Evolutionary conservation across 768 basidiomycete genomes (phyloP), one percentile per base, ranked within the genome.

Genomic region (Psilocybe sp.): DNA sequence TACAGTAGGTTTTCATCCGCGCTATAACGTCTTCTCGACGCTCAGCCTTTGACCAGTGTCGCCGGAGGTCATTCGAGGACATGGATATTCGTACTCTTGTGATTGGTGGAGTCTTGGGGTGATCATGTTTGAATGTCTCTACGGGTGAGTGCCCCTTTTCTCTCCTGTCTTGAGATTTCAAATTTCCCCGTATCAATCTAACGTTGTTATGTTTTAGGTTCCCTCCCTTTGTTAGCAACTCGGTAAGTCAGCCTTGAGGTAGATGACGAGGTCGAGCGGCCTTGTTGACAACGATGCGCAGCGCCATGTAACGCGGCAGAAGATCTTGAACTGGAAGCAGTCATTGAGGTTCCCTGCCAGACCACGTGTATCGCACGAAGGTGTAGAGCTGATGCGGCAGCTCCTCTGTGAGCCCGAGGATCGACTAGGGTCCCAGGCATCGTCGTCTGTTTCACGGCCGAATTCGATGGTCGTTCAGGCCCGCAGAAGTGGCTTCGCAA

Each of bases 71-170:
- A 91, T 93, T 63, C 82, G 89, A 58, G 89, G 89, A 16, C 88
- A 91, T 63, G 95, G 94, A 19, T 98, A 98, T 69, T 84, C 87
- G 35, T 95, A 90, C 69, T 89, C 87, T 33, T 96, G 93, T 64
- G 96, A 98, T 64, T 98, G 94, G 94, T 99, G 96, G 96, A 92
- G 89, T 70, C 79, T 98, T 40, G 95, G 94, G 11, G 89, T 97
- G 47, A 98, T 99, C 65, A 90, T 93, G 85, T 98, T 87, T 62
- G 94, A 98, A 68, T 93, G 91, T 65, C 74, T 97, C 66, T 95
- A 93, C 61, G 91, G 89, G 88, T 91, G 65, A 56, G 84, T 75
- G 51, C 64, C 48, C 45, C 46, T 49, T 44, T 52, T 41, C n/a
- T 47, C 59, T 47, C 43, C 55, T 47, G 51, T 28, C 43, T 28